Evolutionary conservation across 176 grass and related monocot species (phyloP), one percentile per base, ranked within the genome.

Genomic region (Oryza brachyantha): DNA sequence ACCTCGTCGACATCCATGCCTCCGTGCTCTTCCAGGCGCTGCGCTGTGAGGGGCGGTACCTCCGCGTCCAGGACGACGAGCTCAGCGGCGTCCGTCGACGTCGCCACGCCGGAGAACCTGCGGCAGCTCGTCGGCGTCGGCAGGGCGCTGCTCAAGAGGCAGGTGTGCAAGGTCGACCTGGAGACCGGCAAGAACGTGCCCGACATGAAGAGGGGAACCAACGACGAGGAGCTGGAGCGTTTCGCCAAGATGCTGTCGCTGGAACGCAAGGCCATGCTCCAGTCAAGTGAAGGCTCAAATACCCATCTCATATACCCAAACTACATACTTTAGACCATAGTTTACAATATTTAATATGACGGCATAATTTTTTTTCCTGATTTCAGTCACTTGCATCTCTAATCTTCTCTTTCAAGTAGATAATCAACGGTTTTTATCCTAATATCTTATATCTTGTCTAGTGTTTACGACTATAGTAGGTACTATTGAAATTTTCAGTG

Each of bases 1-100:
- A 93, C 34, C 43, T 97, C 65, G 88, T 93, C 10, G 93, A 97
- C 79, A 91, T 93, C 66, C 74, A 97, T 19, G 58, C 79, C 27
- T 85, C 86, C 8, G 64, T 87, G 58, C 64, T 95, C 19, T 92
- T 95, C 70, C 81, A 87, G 79, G 81, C 81, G 0, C 70, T 92
- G 46, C 64, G 60, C 61, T 72, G 7, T 5, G 52, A 82, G 19
- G 22, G 83, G 16, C 22, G 64, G 0, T 92, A 95, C 72, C 77
- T 95, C 8, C 88, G 93, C 14, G 91, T 93, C 66, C 81, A 89
- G 84, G 84, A 93, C 7, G 84, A 89, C 29, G 62, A 69, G 29
- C 81, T 86, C 65, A 68, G 25, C 41, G 0, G n/a, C 75, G 0
- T 93, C 84, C 1, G 66, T 89, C 0, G 89, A 96, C 13, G 40